phyloP scores from a whole-genome alignment of 2,329 filamentous ascomycete species.

The Zalaria sp. region DNA sequence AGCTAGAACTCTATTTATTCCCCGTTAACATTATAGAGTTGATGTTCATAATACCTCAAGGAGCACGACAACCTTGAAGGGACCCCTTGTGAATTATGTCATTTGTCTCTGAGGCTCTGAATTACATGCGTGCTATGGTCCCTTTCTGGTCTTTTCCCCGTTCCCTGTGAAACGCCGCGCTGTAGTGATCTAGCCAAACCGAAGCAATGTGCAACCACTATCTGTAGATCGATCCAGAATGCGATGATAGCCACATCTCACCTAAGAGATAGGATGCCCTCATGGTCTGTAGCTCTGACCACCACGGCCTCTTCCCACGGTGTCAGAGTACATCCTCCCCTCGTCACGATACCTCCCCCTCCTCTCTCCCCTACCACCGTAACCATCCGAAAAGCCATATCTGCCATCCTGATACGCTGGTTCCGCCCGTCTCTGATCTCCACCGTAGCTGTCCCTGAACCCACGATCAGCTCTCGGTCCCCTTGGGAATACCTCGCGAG shows the following conservation, averaged over 20 bases:
- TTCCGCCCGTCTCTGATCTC: slow-evolving; percentile 14
- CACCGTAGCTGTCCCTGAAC: slow-evolving; percentile 9
- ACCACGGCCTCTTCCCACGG: slow-evolving; percentile 10
- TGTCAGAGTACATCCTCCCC: slow-evolving; percentile 16
- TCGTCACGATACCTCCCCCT: slow-evolving; percentile 12
- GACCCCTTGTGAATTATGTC: neutral
- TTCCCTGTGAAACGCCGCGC: neutral
- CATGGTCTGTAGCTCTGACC: slow-evolving; percentile 12
- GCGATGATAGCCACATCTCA: neutral
- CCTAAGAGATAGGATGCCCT: neutral
- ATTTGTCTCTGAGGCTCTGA: neutral
- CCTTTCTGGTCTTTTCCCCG: neutral
- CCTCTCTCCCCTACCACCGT: slow-evolving; percentile 8
- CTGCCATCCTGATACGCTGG: slow-evolving; percentile 28
- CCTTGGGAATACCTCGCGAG: neutral
- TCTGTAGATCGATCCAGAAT: neutral
- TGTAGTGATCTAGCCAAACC: neutral
- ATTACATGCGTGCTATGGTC: neutral
- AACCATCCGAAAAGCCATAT: slow-evolving; percentile 22
- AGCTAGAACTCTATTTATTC: neutral
- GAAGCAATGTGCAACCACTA: neutral
- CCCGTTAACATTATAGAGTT: neutral
- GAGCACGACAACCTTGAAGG: no score
- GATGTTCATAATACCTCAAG: no score
- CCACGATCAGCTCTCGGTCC: slow-evolving; percentile 7